A percentile compares a stretch with the other conserved stretches of the same genome.
Evolutionary conservation across 2,329 filamentous ascomycete species (phyloP).

Genomic region (Trichoderma harzianum): DNA sequence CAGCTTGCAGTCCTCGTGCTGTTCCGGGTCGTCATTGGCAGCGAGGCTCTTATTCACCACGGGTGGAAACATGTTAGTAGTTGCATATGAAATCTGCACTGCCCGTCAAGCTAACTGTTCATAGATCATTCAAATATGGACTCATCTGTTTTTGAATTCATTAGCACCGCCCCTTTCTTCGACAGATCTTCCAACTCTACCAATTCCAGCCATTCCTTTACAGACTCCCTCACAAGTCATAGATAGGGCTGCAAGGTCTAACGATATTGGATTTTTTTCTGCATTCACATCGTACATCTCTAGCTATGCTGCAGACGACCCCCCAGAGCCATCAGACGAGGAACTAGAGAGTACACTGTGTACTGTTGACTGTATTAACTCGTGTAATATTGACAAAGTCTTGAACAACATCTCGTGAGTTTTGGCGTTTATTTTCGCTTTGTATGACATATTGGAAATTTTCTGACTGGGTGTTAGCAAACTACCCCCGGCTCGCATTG

Average conservation of each 20-base stretch:
- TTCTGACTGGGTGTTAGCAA: conserved; percentile 29
- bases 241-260: conserved; percentile 74
- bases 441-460: neutral
- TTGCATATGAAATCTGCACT: neutral
- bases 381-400: conserved; percentile 79
- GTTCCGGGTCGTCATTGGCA: conserved; percentile 85
- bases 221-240: conserved; percentile 91
- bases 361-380: conserved; percentile 89
- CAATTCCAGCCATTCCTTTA: conserved; percentile 78
- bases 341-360: conserved; percentile 94
- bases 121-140: conserved; percentile 83
- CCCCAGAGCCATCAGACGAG: conserved; percentile 94
- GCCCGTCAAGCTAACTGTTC: conserved; percentile 21
- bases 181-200: conserved; percentile 59
- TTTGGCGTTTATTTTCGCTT: neutral
- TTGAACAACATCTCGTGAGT: conserved; percentile 77
- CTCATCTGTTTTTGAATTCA: conserved; percentile 95
- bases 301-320: conserved; percentile 97
- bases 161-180: conserved; percentile 78
- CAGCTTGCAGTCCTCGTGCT: conserved; percentile 93
- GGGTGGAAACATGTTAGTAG: conserved; percentile 76
- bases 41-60: conserved; percentile 70
- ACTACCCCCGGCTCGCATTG: conserved; percentile 34
- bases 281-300: conserved; percentile 95
- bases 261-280: conserved; percentile 84